Conservation (phyloP, 176 grass and related monocot species). For the Oryza nivara region DNA sequence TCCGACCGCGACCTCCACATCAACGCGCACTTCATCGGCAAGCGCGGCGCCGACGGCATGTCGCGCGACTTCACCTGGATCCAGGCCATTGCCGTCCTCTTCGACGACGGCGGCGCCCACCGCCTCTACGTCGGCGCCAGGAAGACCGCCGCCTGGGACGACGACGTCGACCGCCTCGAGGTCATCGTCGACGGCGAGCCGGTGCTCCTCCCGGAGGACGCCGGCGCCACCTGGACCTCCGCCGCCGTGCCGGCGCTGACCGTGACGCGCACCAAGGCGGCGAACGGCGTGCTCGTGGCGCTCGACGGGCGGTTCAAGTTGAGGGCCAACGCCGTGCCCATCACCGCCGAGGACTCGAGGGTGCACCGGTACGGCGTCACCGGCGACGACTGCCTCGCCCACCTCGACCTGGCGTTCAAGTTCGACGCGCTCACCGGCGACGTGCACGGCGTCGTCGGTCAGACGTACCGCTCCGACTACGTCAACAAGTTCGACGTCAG, state of each 20-base stretch:
- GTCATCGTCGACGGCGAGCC: constrained; percentile 40
- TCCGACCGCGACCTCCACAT: constrained; percentile 62
- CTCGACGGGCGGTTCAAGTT: constrained; percentile 45
- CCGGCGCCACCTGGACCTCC: constrained; percentile 26
- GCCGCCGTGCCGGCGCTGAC: constrained; percentile 20
- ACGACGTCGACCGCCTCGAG: constrained; percentile 51
- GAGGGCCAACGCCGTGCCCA: constrained; percentile 51
- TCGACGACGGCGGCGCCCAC: constrained; percentile 39
- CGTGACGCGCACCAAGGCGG: constrained; percentile 42
- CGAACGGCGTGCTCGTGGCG: constrained; percentile 45
- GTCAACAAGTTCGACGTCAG: background rate
- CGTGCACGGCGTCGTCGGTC: constrained; percentile 60
- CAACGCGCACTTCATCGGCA: constrained; percentile 69
- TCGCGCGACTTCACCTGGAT: constrained; percentile 65
- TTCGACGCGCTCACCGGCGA: constrained; percentile 51
- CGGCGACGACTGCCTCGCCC: constrained; percentile 49
- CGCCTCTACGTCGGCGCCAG: constrained; percentile 46
- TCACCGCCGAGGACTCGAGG: constrained; percentile 60
- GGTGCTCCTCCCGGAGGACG: background rate
- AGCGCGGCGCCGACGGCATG: constrained; percentile 33
- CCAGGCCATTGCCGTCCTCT: constrained; percentile 58
- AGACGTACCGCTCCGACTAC: constrained; percentile 58
- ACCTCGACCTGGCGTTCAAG: constrained; percentile 66
- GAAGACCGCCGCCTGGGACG: constrained; percentile 49
- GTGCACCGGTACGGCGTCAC: constrained; percentile 51